Base-by-base conservation (phyloP, 306 rosid species). In the Quercus agrifolia region DNA sequence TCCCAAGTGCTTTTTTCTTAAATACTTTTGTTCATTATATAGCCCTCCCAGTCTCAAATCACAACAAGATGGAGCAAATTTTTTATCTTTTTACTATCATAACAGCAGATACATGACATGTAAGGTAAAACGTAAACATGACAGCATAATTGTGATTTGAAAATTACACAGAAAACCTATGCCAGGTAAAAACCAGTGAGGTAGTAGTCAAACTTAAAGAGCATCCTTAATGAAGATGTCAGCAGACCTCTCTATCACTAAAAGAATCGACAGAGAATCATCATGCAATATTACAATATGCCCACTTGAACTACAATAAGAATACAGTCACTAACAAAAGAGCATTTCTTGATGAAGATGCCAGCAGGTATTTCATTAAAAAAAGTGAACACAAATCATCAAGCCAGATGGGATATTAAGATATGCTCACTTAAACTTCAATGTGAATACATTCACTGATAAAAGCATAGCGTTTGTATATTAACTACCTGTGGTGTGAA, bases 401-500 rank as follows among this genome's bases (percentile, higher is more conserved):
- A 78, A 52, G 81, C 67, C 61, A 80, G 23, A 79, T 73, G 67
- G 28, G 35, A 56, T 69, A 68, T 28, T 76, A 75, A 49, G 23
- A 59, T 70, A 72, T 33, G 51, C 69, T 71, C 49, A 33, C 10
- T 55, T n/a, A 2, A 33, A 75, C 41, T 52, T 31, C 17, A 81
- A 17, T 25, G 20, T 19, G 46, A 56, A 23, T 44, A n/a, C 8
- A 68, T 49, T 28, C 70, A 38, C 12, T 38, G 57, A 19, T 38
- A 72, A 33, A 62, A 59, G 25, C 51, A 35, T 21, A 57, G 56
- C 41, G 7, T 23, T 18, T 6, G 27, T 56, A 30, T 63, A 78
- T 77, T 82, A 84, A 95, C 82, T 84, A 95, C 99, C 97, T 87
- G 78, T 90, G 97, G 80, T 95, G 99, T 71, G 91, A 87, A 80